phyloP scores from a whole-genome alignment of 2,329 filamentous ascomycete species.

The Cytospora leucostoma region DNA sequence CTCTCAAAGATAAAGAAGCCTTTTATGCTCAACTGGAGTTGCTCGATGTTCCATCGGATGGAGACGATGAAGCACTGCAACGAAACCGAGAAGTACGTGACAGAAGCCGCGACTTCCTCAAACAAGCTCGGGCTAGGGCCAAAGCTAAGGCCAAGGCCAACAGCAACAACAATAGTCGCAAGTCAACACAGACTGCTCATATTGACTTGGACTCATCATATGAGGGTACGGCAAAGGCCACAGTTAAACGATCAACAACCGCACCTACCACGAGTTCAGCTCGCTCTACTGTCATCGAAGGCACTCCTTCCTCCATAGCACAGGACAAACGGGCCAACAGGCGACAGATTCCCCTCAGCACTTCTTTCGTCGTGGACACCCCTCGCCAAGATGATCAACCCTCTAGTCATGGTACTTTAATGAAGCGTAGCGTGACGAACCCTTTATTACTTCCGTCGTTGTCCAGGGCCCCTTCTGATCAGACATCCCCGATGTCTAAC shows the following conservation, averaged over 20 bases:
- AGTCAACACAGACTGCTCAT: background rate
- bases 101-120: conserved; percentile 34
- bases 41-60: conserved; percentile 30
- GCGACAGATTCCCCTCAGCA: conserved; percentile 19
- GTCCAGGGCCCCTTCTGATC: conserved; percentile 23
- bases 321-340: conserved; percentile 7
- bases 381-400: conserved; percentile 34
- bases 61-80: conserved; percentile 37
- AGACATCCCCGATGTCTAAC: conserved; percentile 30
- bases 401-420: conserved; percentile 20
- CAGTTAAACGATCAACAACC: conserved; percentile 1
- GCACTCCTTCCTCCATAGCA: conserved; percentile 8
- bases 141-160: conserved; percentile 9
- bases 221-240: background rate
- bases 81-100: conserved; percentile 36
- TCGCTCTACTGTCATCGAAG: conserved; percentile 6
- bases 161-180: background rate
- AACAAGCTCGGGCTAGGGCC: conserved; percentile 7
- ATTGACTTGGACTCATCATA: background rate
- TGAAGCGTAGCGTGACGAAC: conserved; percentile 37
- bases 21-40: conserved; percentile 49
- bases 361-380: conserved; percentile 38
- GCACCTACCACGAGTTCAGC: background rate
- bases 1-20: conserved; percentile 45
- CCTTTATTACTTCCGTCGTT: conserved; percentile 33